Conservation (phyloP, 108 stramenopile genomes). For the Schizochytrium sp. region DNA sequence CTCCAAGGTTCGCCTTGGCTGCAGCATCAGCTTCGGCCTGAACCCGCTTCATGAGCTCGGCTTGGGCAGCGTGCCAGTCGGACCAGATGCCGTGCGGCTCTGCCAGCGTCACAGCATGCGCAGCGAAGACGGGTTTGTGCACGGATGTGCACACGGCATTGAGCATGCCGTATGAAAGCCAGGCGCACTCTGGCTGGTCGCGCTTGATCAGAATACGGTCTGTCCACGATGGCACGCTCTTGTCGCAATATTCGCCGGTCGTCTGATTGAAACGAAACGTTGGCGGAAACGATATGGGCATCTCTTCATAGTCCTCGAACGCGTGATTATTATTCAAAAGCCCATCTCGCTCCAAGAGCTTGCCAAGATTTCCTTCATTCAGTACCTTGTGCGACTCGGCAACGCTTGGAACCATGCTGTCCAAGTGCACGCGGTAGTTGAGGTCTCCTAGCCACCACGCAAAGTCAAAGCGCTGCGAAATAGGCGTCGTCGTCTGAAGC, state of each 20-base stretch:
- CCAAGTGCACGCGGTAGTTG: conserved; percentile 31
- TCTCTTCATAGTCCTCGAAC: not conserved
- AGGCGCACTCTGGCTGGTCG: too few species aligned
- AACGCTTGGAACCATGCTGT: not conserved
- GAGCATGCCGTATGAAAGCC: not conserved
- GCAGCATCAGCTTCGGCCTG: too few species aligned
- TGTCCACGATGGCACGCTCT: not conserved
- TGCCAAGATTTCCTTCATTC: not conserved
- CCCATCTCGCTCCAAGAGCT: not conserved
- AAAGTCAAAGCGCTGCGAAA: conserved; percentile 6
- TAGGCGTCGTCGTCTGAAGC: not conserved
- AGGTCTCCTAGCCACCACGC: conserved; percentile 30
- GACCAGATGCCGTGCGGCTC: not conserved
- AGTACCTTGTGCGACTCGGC: not conserved
- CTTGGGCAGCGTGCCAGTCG: too few species aligned
- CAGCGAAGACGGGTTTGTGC: not conserved
- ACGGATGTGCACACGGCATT: not conserved
- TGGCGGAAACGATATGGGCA: not conserved
- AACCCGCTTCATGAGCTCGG: too few species aligned
- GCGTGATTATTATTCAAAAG: not conserved
- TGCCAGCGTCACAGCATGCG: not conserved
- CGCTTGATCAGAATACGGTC: not conserved
- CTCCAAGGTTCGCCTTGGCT: too few species aligned
- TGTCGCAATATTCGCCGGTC: not conserved
- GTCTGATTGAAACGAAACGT: not conserved